Conservation (phyloP, 345 rosid genomes). For the Turritis glabra region DNA sequence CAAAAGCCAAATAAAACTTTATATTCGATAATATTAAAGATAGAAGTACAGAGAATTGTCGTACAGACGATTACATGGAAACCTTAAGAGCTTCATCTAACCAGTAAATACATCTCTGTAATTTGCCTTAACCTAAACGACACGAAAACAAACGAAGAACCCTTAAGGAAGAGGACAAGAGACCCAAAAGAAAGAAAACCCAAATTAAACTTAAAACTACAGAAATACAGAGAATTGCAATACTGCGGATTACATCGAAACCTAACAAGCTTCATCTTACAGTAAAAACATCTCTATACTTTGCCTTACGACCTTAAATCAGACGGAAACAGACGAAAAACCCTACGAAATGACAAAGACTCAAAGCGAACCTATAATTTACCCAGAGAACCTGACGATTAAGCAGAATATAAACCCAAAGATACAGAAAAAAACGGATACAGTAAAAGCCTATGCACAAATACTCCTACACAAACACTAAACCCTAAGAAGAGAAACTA, state of each 20-base stretch:
- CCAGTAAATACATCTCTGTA: slow-evolving; percentile 4
- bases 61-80: slow-evolving; percentile 20
- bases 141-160: not conserved
- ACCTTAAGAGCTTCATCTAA: slow-evolving; percentile 12
- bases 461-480: slow-evolving; percentile 37
- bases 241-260: slow-evolving; percentile 27
- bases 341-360: not conserved
- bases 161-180: not conserved
- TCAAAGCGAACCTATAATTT: slow-evolving; percentile 9
- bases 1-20: not conserved
- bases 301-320: not conserved
- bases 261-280: slow-evolving; percentile 8
- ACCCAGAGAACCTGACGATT: not conserved
- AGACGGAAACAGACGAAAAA: not conserved
- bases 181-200: not conserved
- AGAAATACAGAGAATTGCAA: slow-evolving; percentile 11
- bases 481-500: slow-evolving; percentile 39
- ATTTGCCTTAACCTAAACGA: not conserved
- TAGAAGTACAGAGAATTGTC: slow-evolving; percentile 30
- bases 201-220: not conserved
- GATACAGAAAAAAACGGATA: not conserved
- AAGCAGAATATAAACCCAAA: not conserved
- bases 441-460: slow-evolving; percentile 12
- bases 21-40: slow-evolving; percentile 1
- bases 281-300: not conserved